Conservation (phyloP, 2,329 filamentous ascomycete genomes). For the Botrytis deweyae region DNA sequence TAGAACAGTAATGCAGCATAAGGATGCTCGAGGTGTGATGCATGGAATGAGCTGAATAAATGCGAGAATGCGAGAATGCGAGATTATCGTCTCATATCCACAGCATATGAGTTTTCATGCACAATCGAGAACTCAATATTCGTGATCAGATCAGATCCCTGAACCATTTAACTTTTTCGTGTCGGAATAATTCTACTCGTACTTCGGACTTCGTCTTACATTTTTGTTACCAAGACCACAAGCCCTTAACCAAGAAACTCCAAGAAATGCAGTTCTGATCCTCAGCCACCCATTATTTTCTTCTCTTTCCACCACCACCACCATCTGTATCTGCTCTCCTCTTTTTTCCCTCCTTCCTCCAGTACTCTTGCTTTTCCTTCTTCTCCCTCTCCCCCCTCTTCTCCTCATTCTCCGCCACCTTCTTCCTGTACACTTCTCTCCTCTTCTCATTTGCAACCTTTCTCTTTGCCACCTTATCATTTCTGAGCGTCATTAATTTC, state of each 20-base stretch:
- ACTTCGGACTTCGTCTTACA: neutral
- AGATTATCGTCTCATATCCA: neutral
- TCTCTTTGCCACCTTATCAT: conserved; percentile 85
- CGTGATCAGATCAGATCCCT: neutral
- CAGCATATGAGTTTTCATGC: neutral
- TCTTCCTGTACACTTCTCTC: conserved; percentile 75
- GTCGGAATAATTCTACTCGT: neutral
- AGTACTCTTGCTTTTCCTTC: conserved; percentile 88
- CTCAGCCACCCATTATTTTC: conserved; percentile 19
- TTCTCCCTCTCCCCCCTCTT: conserved; percentile 86
- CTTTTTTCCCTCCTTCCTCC: conserved; percentile 86
- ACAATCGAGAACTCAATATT: neutral
- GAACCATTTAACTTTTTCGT: neutral
- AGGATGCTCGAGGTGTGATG: neutral
- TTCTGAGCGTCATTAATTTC: conserved; percentile 85
- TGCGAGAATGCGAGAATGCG: too few species aligned
- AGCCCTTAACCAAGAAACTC: conserved; percentile 5
- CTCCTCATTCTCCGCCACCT: conserved; percentile 77
- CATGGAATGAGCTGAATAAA: neutral
- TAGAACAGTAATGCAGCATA: neutral
- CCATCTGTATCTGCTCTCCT: conserved; percentile 56
- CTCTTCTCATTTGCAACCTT: conserved; percentile 85
- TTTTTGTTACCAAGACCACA: conserved; percentile 8
- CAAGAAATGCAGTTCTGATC: neutral
- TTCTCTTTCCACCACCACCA: conserved; percentile 44